Evolutionary conservation across 2,329 filamentous ascomycete genomes (phyloP).

Genomic region (Colletotrichum ledebouriae): DNA sequence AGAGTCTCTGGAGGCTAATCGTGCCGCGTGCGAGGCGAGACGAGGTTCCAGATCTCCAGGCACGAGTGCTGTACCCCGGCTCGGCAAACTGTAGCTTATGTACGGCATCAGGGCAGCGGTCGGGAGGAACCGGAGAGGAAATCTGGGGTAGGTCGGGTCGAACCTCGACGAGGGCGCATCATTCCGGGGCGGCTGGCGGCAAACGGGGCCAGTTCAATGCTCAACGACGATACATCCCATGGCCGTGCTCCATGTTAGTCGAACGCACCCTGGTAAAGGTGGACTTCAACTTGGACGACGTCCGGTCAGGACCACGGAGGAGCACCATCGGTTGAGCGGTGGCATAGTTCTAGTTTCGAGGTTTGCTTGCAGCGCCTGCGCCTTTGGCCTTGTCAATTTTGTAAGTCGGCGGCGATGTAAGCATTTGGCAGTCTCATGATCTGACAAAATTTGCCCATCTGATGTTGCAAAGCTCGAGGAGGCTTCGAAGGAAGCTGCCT

Average conservation of each 20-base stretch:
- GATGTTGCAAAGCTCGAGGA: slow-evolving; percentile 8
- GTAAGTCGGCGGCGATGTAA: slow-evolving; percentile 9
- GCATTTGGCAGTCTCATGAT: slow-evolving; percentile 16
- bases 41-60: slow-evolving; percentile 41
- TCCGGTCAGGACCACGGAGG: slow-evolving; percentile 10
- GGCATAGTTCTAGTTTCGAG: slow-evolving; percentile 18
- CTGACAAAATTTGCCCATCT: slow-evolving; percentile 22
- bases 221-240: slow-evolving; percentile 28
- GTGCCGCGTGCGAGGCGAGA: slow-evolving; percentile 37
- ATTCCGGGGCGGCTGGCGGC: slow-evolving; percentile 40
- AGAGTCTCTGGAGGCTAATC: slow-evolving; percentile 34
- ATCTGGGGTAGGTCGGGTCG: slow-evolving; percentile 42
- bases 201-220: slow-evolving; percentile 37
- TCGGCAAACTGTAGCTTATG: slow-evolving; percentile 39
- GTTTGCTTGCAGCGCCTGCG: slow-evolving; percentile 19
- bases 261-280: slow-evolving; percentile 34
- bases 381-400: slow-evolving; percentile 11
- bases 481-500: neutral
- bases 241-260: slow-evolving; percentile 38
- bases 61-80: slow-evolving; percentile 40
- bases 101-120: slow-evolving; percentile 37
- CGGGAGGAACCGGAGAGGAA: slow-evolving; percentile 42
- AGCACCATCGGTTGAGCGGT: slow-evolving; percentile 13
- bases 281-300: slow-evolving; percentile 21
- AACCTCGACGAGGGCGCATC: slow-evolving; percentile 41